Evolutionary conservation across 176 grass and related monocot species (phyloP), one percentile per base, ranked within the genome.

Genomic region (Alloteropsis semialata): DNA sequence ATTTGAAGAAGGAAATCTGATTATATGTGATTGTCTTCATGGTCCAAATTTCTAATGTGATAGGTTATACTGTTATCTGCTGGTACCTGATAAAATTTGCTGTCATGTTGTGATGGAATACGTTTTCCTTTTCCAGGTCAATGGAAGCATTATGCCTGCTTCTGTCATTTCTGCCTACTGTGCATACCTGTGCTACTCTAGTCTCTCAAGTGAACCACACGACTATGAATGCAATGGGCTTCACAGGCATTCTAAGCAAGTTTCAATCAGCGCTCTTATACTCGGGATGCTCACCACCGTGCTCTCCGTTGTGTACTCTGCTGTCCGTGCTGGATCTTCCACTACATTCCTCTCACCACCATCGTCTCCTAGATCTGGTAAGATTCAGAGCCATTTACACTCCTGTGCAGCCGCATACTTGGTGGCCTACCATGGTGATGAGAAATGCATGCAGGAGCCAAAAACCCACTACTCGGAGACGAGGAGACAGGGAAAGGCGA

Each of bases 221-320:
- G 92, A 95, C 74, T 98, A 98, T 24, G 82, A 32, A 68, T 98
- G 96, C 71, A 98, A 98, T 57, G 96, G 96, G 29, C 86, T 98
- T 57, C 90, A 98, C 88, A 93, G 30, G 37, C 95, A 98, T 51
- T 85, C 82, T 48, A 98, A 95, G 85, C 92, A 92, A 59, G 96
- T 98, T 65, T 98, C 96, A 17, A 30, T 92, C 58, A 77, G 96
- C 49, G 82, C 90, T 41, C 92, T 98, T 77, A 39, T 95, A 50
- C 90, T 98, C 21, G 96, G 96, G 48, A 93, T 98, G 96, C 79
- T 98, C 65, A 98, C 96, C n/a, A 98, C 96, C 19, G 90, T 93
- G 49, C 88, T 98, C 59, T 98, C 96, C 78, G 90, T 95, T 70
- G 95, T 95, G 7, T 98, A 98, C 70, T 98, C 95, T 51, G 96